phyloP scores from a whole-genome alignment of 2,329 filamentous ascomycete genomes.

The Talaromyces sp. region DNA sequence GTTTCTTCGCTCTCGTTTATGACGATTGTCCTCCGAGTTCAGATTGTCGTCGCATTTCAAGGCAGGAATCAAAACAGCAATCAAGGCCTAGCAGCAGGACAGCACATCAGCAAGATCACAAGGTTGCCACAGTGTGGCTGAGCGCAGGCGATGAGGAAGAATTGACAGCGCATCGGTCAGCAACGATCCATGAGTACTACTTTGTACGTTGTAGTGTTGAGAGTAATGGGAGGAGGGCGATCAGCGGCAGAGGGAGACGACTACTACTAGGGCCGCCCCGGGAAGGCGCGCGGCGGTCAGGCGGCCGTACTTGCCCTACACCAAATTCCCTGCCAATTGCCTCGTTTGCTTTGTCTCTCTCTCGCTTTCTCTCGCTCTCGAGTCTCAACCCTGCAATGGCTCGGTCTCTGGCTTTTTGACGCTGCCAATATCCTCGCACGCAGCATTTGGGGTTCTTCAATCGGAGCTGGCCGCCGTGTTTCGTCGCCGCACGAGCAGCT shows the following conservation, averaged over 20 bases:
- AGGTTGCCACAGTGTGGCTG: not conserved
- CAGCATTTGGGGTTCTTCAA: constrained; percentile 1
- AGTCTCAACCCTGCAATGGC: not conserved
- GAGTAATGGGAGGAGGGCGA: no score
- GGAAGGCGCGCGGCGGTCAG: not conserved
- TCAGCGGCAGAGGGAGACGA: no score
- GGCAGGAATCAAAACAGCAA: not conserved
- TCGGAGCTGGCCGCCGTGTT: constrained; percentile 14
- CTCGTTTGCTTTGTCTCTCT: not conserved
- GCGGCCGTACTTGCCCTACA: not conserved
- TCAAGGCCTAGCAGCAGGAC: not conserved
- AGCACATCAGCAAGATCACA: not conserved
- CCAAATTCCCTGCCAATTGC: not conserved
- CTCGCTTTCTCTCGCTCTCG: not conserved
- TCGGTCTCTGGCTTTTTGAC: not conserved
- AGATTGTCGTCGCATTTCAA: not conserved
- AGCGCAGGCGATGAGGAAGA: not conserved
- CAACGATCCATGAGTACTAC: not conserved
- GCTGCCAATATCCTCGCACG: not conserved
- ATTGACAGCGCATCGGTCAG: not conserved
- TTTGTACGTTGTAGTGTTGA: no score
- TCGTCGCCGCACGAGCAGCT: not conserved
- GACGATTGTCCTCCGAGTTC: not conserved
- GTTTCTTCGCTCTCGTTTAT: not conserved
- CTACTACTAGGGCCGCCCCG: not conserved